Evolutionary conservation across 441 rosid genomes (phyloP).

Genomic region (Populus trichocarpa): DNA sequence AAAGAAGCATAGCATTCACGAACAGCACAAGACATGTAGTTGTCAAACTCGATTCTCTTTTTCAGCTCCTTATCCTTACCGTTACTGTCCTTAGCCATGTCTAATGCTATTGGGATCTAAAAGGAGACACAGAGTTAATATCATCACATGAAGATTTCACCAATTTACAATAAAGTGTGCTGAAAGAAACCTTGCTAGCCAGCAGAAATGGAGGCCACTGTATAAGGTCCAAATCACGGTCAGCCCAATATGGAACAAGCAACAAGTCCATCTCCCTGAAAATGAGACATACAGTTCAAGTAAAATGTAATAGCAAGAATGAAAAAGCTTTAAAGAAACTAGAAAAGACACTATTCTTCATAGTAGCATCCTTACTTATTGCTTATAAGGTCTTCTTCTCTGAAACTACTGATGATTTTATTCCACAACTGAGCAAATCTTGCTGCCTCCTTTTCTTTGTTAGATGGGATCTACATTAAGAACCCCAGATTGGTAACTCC

Average conservation of each 20-base stretch:
- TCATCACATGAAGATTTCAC: slow-evolving; percentile 8
- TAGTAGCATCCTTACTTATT: slow-evolving; percentile 42
- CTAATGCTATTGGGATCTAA: slow-evolving; percentile 97
- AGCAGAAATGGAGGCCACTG: slow-evolving; percentile 99
- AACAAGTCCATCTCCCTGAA: slow-evolving; percentile 94
- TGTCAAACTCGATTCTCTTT: slow-evolving; percentile 75
- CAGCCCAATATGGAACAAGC: slow-evolving; percentile 99
- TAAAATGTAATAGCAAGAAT: neutral
- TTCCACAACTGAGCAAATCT: slow-evolving; percentile 99
- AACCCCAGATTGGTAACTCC: slow-evolving; percentile 11
- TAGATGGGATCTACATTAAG: slow-evolving; percentile 49
- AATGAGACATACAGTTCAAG: slow-evolving; percentile 5
- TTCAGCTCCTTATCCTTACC: slow-evolving; percentile 89
- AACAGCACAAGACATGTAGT: slow-evolving; percentile 92
- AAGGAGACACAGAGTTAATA: slow-evolving; percentile 19
- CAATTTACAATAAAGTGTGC: slow-evolving; percentile 1
- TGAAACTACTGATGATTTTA: slow-evolving; percentile 88
- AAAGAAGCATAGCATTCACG: slow-evolving; percentile 96
- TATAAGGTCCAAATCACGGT: slow-evolving; percentile 80
- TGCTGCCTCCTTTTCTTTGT: slow-evolving; percentile 82
- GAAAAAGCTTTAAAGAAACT: slow-evolving; percentile 2
- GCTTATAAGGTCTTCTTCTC: slow-evolving; percentile 97
- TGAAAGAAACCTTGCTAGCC: slow-evolving; percentile 90
- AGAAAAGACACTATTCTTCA: slow-evolving; percentile 4
- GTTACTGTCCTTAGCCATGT: slow-evolving; percentile 99